Evolutionary conservation across 2,329 filamentous ascomycete species (phyloP).

Genomic region (Monilinia laxa): DNA sequence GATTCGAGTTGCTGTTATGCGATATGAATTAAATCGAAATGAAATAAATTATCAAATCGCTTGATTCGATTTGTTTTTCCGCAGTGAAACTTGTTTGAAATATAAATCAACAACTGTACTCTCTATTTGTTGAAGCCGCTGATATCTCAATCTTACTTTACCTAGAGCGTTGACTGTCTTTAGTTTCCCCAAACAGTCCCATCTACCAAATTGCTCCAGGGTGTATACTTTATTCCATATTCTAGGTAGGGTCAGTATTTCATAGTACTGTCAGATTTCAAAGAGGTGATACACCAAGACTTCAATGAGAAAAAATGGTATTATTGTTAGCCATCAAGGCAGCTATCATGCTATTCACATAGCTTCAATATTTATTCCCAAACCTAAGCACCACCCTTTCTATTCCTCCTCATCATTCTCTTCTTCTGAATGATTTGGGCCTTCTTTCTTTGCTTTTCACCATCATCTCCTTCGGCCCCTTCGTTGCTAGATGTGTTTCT

Average conservation of each 20-base stretch:
- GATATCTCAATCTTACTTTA: too few species aligned
- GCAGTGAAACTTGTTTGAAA: too few species aligned
- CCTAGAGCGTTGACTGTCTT: too few species aligned
- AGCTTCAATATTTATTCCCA: background rate
- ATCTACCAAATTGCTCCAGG: too few species aligned
- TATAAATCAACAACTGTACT: too few species aligned
- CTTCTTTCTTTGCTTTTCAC: constrained; percentile 57
- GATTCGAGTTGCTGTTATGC: constrained; percentile 6
- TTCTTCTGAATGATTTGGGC: constrained; percentile 86
- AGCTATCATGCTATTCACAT: constrained; percentile 2
- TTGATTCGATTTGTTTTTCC: background rate
- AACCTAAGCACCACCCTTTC: constrained; percentile 29
- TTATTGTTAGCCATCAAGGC: constrained; percentile 10
- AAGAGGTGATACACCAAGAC: too few species aligned
- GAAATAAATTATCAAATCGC: background rate
- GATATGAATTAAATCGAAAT: background rate
- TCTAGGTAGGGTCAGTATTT: too few species aligned
- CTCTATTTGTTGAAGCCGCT: too few species aligned
- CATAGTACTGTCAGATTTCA: too few species aligned
- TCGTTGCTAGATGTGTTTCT: constrained; percentile 25
- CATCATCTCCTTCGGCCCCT: constrained; percentile 43
- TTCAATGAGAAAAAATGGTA: background rate
- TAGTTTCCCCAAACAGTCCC: too few species aligned
- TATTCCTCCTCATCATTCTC: constrained; percentile 69
- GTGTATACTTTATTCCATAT: too few species aligned